A percentile compares a stretch with the other conserved stretches of the same genome.
These are phyloP conservation scores for Neospermospora avenae DNA, from an alignment of 2,329 filamentous ascomycete species.

Conservation along the genomic window DNA sequence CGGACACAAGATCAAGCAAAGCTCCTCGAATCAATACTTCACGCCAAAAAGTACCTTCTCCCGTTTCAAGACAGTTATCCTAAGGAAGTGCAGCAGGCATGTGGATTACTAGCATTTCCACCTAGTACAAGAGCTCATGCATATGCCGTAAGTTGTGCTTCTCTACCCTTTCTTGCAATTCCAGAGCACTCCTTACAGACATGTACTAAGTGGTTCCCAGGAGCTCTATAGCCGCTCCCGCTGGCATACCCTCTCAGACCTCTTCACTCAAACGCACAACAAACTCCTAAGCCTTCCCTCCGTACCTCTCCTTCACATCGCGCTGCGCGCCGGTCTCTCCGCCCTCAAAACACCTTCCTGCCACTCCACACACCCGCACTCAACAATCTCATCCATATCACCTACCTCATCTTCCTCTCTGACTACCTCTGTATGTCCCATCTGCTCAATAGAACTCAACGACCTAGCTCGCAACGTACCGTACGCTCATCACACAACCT, in stretches of 20 bases:
- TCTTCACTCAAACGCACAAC: constrained; percentile 86
- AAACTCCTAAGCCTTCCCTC: constrained; percentile 77
- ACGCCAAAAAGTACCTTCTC: constrained; percentile 79
- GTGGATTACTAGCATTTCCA: constrained; percentile 74
- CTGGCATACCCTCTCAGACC: constrained; percentile 71
- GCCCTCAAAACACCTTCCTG: constrained; percentile 95
- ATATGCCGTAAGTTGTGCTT: constrained; percentile 38
- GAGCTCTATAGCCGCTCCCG: constrained; percentile 70
- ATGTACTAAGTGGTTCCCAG: constrained; percentile 38
- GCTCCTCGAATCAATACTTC: constrained; percentile 71
- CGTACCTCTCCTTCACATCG: constrained; percentile 82
- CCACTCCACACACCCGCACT: constrained; percentile 52
- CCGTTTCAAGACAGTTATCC: constrained; percentile 67
- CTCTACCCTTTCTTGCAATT: neutral
- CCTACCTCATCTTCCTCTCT: constrained; percentile 33
- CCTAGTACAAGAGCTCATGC: constrained; percentile 58
- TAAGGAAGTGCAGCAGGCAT: constrained; percentile 66
- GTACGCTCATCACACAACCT: constrained; percentile 93
- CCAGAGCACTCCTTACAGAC: constrained; percentile 2
- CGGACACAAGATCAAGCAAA: constrained; percentile 62
- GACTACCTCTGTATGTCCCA: constrained; percentile 77
- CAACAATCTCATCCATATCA: constrained; percentile 27
- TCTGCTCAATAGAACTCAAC: constrained; percentile 94
- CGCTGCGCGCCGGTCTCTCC: constrained; percentile 84
- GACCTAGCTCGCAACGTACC: constrained; percentile 84